Evolutionary conservation across 2,329 filamentous ascomycete species (phyloP).

Genomic region (Torrubiella hemipterigena): DNA sequence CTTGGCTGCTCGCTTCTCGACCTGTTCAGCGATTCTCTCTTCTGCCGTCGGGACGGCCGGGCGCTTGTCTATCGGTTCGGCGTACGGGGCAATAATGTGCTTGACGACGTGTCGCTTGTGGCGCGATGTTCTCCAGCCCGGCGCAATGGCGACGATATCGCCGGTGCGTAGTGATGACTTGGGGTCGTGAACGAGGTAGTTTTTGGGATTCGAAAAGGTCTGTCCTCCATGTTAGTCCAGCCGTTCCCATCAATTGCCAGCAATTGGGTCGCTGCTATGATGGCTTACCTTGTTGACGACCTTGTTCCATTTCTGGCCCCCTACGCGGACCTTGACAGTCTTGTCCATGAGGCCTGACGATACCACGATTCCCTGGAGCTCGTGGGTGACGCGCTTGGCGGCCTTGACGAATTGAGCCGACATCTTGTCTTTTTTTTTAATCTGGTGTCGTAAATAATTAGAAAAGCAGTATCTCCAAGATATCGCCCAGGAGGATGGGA

Average conservation of each 20-base stretch:
- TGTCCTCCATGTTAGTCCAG: slow-evolving; percentile 9
- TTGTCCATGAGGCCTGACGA: slow-evolving; percentile 67
- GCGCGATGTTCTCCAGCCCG: slow-evolving; percentile 53
- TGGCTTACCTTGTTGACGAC: slow-evolving; percentile 55
- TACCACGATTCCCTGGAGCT: slow-evolving; percentile 58
- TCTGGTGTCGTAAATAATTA: too few species aligned
- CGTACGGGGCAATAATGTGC: slow-evolving; percentile 59
- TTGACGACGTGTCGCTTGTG: slow-evolving; percentile 64
- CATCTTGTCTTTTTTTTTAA: slow-evolving; percentile 20
- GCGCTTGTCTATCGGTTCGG: slow-evolving; percentile 49
- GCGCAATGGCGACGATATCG: slow-evolving; percentile 61
- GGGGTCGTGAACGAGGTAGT: slow-evolving; percentile 69
- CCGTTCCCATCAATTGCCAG: too few species aligned
- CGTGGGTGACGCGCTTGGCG: slow-evolving; percentile 32
- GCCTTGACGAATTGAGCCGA: slow-evolving; percentile 27
- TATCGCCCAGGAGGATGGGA: too few species aligned
- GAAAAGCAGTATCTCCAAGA: too few species aligned
- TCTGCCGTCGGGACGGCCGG: slow-evolving; percentile 53
- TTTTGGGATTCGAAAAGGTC: slow-evolving; percentile 49
- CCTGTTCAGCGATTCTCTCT: slow-evolving; percentile 44
- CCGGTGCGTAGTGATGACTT: slow-evolving; percentile 59
- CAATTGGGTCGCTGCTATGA: too few species aligned
- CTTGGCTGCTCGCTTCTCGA: slow-evolving; percentile 44
- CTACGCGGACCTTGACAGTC: slow-evolving; percentile 67
- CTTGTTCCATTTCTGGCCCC: slow-evolving; percentile 59